Conservation (phyloP, 148 eudicot species). For the Persicaria maculosa region DNA sequence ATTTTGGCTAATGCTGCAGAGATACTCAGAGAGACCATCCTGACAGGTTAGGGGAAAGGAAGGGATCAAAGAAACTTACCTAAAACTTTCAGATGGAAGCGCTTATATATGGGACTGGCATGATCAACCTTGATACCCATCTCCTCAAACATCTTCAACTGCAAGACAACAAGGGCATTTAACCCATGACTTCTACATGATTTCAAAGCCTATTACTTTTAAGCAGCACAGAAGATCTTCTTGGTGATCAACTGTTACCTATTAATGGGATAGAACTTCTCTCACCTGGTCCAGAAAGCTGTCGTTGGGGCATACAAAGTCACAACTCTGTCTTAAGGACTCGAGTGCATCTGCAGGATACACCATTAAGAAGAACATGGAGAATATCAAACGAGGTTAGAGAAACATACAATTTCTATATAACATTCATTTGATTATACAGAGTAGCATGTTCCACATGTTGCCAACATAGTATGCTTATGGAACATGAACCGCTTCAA, state of each 20-base stretch:
- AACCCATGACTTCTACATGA: not conserved
- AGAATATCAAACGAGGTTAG: not conserved
- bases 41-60: not conserved
- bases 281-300: conserved; percentile 83
- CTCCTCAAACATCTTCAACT: conserved; percentile 80
- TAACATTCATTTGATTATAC: not conserved
- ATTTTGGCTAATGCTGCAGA: no score
- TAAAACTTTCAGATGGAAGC: conserved; percentile 66
- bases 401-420: not conserved
- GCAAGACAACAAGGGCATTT: conserved; percentile 16
- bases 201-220: not conserved
- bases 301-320: conserved; percentile 82
- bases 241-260: not conserved
- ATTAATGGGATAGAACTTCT: conserved; percentile 3
- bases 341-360: conserved; percentile 68
- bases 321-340: conserved; percentile 63
- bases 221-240: not conserved
- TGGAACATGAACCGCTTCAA: conserved; percentile 1
- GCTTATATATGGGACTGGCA: conserved; percentile 64
- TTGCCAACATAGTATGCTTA: conserved; percentile 7
- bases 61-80: conserved; percentile 30
- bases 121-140: conserved; percentile 86
- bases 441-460: not conserved
- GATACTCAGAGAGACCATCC: no score
- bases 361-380: conserved; percentile 11